These are phyloP conservation scores for Aureobasidium sp. DNA, from an alignment of 2,329 filamentous ascomycete genomes.

Conservation along the genomic window DNA sequence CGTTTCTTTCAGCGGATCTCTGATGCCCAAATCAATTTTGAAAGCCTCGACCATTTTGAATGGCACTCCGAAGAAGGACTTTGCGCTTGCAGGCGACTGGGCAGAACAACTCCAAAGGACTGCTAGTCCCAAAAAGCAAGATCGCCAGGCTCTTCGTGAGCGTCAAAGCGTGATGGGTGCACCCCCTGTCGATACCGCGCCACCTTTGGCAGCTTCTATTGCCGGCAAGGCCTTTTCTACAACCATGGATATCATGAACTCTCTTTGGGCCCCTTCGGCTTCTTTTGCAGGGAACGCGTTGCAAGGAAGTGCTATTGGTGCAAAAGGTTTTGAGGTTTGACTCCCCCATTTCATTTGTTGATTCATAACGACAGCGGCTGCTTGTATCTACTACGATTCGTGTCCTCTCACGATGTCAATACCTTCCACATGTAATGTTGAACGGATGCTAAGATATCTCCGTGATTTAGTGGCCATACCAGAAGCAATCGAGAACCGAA, in stretches of 20 bases:
- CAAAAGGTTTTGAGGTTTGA: slow-evolving; percentile 85
- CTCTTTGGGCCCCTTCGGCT: slow-evolving; percentile 67
- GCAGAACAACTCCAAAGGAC: slow-evolving; percentile 88
- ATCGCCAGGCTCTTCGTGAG: slow-evolving; percentile 65
- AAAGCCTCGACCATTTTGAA: slow-evolving; percentile 35
- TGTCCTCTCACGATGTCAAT: background rate
- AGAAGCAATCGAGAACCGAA: slow-evolving; percentile 66
- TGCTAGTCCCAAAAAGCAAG: slow-evolving; percentile 86
- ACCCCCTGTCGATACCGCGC: slow-evolving; percentile 24
- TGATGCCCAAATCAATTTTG: slow-evolving; percentile 43
- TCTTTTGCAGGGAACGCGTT: slow-evolving; percentile 47
- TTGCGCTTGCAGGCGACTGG: slow-evolving; percentile 72
- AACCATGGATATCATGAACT: slow-evolving; percentile 94
- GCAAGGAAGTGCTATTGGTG: slow-evolving; percentile 47
- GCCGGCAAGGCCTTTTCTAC: slow-evolving; percentile 62
- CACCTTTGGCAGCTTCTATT: slow-evolving; percentile 12
- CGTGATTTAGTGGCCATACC: slow-evolving; percentile 70
- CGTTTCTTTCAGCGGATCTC: slow-evolving; percentile 21
- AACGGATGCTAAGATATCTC: slow-evolving; percentile 34
- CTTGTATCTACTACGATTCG: background rate
- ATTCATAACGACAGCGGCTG: background rate
- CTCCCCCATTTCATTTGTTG: slow-evolving; percentile 31
- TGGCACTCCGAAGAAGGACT: slow-evolving; percentile 49
- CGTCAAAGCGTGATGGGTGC: slow-evolving; percentile 53
- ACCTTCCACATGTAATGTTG: slow-evolving; percentile 24